Base-by-base conservation (phyloP, 495 filamentous ascomycete genomes). In the Tetracladium setigerum region DNA sequence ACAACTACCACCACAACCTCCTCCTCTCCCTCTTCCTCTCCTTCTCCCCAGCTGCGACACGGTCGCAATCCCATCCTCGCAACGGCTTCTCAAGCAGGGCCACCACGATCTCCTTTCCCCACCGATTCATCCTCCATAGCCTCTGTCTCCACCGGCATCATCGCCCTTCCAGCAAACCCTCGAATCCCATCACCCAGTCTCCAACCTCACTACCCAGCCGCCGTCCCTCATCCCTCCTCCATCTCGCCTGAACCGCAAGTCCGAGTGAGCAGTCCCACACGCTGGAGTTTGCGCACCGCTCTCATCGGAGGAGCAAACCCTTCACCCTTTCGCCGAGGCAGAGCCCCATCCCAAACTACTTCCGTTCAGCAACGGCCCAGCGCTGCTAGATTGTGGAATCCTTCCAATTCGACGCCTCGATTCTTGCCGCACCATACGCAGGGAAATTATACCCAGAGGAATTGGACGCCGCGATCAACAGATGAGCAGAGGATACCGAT, bases 381-480 rank as follows among this genome's bases (percentile, higher is more conserved):
- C 17, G 47, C 46, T 14, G 53, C 47, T 32, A 72, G 79, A 16
- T 69, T 83, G 47, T 81, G 77, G 76, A 83, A 83, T 53, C 79
- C 79, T 24, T 73, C 76, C 47, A 83, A 83, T 58, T 81, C 74
- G 35, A 79, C 78, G 5, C 79, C 78, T 39, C 64, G 75, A 58
- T 46, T 41, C 50, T 59, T 61, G 38, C 64, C 66, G 16, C 27
- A 45, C 34, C 43, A 13, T 24, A 31, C 2, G 17, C 12, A n/a
- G 30, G 32, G 32, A 24, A 14, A 8, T 30, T 14, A 42, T 24
- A 31, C 38, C 14, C 38, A 59, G 39, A 52, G 55, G 31, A 54
- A 62, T 38, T 49, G 51, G 53, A 66, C 66, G 27, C 67, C 64
- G 24, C 69, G 59, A 15, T 73, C 72, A 15, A 73, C 64, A 18